Evolutionary conservation across 495 filamentous ascomycete species (phyloP).

Genomic region (Parathielavia appendiculata): DNA sequence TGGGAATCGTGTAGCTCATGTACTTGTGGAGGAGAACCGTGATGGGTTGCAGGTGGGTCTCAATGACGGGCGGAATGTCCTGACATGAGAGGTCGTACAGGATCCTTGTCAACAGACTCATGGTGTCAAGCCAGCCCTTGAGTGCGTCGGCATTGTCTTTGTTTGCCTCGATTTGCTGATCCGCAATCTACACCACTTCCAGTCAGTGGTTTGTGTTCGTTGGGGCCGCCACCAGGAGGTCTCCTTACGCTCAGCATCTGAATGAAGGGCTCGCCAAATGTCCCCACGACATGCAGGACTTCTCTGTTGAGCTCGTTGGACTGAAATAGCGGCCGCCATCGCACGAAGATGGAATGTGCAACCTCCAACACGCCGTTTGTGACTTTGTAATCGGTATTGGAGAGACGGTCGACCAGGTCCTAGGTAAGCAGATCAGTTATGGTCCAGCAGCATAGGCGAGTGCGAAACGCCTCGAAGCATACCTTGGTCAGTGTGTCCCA

Average conservation of each 20-base stretch:
- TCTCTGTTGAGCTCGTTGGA: slow-evolving; percentile 88
- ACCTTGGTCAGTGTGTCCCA: slow-evolving; percentile 79
- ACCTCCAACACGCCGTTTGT: slow-evolving; percentile 96
- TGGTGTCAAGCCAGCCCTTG: slow-evolving; percentile 67
- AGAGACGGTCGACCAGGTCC: slow-evolving; percentile 86
- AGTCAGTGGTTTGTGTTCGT: slow-evolving; percentile 18
- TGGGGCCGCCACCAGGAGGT: not conserved
- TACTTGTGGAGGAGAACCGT: slow-evolving; percentile 84
- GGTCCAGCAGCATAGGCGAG: not conserved
- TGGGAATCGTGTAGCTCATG: slow-evolving; percentile 76
- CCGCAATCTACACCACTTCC: slow-evolving; percentile 53
- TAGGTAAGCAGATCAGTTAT: slow-evolving; percentile 5
- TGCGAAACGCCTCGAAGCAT: slow-evolving; percentile 39
- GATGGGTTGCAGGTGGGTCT: slow-evolving; percentile 72
- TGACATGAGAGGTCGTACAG: slow-evolving; percentile 95
- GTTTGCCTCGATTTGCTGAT: slow-evolving; percentile 69
- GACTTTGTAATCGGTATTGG: slow-evolving; percentile 64
- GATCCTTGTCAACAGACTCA: slow-evolving; percentile 82
- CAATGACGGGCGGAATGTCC: slow-evolving; percentile 89
- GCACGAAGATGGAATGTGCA: slow-evolving; percentile 94
- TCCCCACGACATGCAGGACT: slow-evolving; percentile 85
- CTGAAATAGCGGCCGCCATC: slow-evolving; percentile 89
- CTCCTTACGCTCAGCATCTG: slow-evolving; percentile 61
- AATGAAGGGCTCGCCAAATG: slow-evolving; percentile 78
- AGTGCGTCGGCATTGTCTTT: slow-evolving; percentile 66